These are phyloP conservation scores for Saccharomyces paradoxus DNA, from an alignment of 805 yeast genomes.

Conservation along the genomic window DNA sequence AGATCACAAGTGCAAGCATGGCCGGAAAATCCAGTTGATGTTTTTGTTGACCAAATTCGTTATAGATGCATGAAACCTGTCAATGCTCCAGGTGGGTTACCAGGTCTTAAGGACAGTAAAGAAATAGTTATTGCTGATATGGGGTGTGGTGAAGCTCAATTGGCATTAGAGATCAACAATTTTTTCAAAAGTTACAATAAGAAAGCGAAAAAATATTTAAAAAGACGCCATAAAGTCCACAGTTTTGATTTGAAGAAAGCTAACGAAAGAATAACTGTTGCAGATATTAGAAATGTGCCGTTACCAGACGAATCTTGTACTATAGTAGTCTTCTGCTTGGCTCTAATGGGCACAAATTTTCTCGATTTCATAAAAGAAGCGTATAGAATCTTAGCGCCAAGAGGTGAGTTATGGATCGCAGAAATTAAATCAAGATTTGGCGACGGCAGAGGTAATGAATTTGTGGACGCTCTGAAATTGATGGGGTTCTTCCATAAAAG, in stretches of 20 bases:
- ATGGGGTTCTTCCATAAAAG: slow-evolving; percentile 81
- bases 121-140: slow-evolving; percentile 85
- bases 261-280: slow-evolving; percentile 91
- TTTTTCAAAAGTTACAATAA: slow-evolving; percentile 35
- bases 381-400: slow-evolving; percentile 72
- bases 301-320: slow-evolving; percentile 69
- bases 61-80: slow-evolving; percentile 54
- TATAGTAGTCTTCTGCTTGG: slow-evolving; percentile 86
- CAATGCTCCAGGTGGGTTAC: slow-evolving; percentile 94
- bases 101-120: slow-evolving; percentile 47
- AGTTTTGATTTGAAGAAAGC: slow-evolving; percentile 86
- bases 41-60: slow-evolving; percentile 66
- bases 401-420: slow-evolving; percentile 95
- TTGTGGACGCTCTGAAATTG: slow-evolving; percentile 66
- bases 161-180: slow-evolving; percentile 57
- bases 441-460: slow-evolving; percentile 70
- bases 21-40: slow-evolving; percentile 98
- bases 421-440: slow-evolving; percentile 89
- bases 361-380: slow-evolving; percentile 89
- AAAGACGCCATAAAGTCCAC: slow-evolving; percentile 56
- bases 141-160: slow-evolving; percentile 98
- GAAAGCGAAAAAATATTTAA: slow-evolving; percentile 31
- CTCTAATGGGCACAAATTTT: slow-evolving; percentile 96
- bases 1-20: slow-evolving; percentile 90
- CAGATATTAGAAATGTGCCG: slow-evolving; percentile 89